Conservation (phyloP, 176 grass and related monocot species). For the Phoenix roebelenii region DNA sequence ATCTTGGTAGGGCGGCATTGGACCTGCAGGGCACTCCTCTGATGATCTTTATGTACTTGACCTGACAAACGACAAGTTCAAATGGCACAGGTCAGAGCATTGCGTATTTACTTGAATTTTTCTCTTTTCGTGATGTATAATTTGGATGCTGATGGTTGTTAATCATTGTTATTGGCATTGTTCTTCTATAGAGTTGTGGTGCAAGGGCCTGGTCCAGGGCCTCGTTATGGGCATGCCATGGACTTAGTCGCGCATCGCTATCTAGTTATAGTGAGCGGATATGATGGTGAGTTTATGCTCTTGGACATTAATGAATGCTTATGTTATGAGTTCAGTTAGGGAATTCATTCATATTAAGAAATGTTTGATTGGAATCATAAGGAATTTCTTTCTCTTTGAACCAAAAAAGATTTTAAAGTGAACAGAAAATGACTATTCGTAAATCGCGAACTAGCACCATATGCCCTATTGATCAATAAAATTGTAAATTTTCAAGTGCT, state of each 20-base stretch:
- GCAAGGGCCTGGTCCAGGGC: slow-evolving; percentile 87
- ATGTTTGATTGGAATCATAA: too few relatives aligned
- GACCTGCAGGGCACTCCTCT: slow-evolving; percentile 83
- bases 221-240: slow-evolving; percentile 95
- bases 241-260: slow-evolving; percentile 83
- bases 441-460: too few relatives aligned
- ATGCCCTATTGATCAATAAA: too few relatives aligned
- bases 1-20: slow-evolving; percentile 71
- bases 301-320: too few relatives aligned
- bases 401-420: too few relatives aligned
- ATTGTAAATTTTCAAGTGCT: too few relatives aligned
- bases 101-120: neutral
- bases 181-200: slow-evolving; percentile 55
- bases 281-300: slow-evolving; percentile 56
- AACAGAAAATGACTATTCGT: too few relatives aligned
- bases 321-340: too few relatives aligned
- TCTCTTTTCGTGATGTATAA: neutral
- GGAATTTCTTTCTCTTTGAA: too few relatives aligned
- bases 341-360: too few relatives aligned
- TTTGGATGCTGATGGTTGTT: slow-evolving; percentile 2
- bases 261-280: slow-evolving; percentile 80
- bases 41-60: slow-evolving; percentile 97
- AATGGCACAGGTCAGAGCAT: slow-evolving; percentile 63
- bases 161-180: slow-evolving; percentile 18
- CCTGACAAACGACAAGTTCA: slow-evolving; percentile 96